These are phyloP conservation scores for Neobulgaria alba DNA, from an alignment of 2,329 filamentous ascomycete genomes.

Conservation along the genomic window DNA sequence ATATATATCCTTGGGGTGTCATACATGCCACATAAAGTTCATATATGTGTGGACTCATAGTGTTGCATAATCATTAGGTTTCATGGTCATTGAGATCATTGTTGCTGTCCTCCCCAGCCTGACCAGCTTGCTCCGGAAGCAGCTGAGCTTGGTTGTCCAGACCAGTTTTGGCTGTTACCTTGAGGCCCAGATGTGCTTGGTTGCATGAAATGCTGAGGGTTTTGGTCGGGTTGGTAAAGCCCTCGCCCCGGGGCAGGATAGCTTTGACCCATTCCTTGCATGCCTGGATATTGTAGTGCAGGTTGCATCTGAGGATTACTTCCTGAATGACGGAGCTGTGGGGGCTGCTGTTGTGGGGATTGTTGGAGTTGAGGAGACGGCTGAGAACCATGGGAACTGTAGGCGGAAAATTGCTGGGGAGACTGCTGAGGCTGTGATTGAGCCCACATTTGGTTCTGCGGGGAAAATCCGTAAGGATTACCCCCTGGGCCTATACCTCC, in stretches of 20 bases:
- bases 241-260: conserved; percentile 47
- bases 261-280: conserved; percentile 51
- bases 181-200: conserved; percentile 38
- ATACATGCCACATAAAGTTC: conserved; percentile 12
- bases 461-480: conserved; percentile 51
- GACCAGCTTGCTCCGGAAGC: conserved; percentile 22
- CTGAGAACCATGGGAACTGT: conserved; percentile 38
- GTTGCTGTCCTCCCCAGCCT: conserved; percentile 24
- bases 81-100: conserved; percentile 13
- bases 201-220: conserved; percentile 56
- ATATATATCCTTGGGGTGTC: conserved; percentile 12
- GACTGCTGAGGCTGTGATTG: conserved; percentile 53
- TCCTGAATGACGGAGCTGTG: conserved; percentile 50
- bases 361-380: conserved; percentile 32
- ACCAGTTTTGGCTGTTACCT: conserved; percentile 26
- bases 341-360: conserved; percentile 47
- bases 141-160: conserved; percentile 23
- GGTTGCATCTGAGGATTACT: conserved; percentile 47
- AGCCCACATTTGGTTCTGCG: conserved; percentile 55
- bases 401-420: conserved; percentile 47
- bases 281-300: conserved; percentile 53
- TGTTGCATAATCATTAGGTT: conserved; percentile 15
- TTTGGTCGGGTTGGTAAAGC: conserved; percentile 55
- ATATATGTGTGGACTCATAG: conserved; percentile 15
- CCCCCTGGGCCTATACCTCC: conserved; percentile 40